Evolutionary conservation across 139 green algal species (phyloP), one percentile per base, ranked within the genome.

Genomic region (Volvox africanus): DNA sequence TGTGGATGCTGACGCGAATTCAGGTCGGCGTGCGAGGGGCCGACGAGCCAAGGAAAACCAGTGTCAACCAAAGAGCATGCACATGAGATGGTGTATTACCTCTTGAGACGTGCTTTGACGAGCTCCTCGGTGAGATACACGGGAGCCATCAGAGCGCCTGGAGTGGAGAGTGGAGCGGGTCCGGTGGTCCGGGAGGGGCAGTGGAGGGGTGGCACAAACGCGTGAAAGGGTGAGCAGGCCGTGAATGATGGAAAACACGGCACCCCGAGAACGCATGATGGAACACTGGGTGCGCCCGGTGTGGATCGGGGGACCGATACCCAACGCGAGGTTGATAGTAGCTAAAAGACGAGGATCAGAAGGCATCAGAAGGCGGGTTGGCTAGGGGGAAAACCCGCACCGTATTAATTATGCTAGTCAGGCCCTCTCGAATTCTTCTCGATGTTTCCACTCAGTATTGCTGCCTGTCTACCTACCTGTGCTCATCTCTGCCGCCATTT

Each of bases 91-190:
- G 44, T 14, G 44, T 9, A 55, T 55, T 65, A 89, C 83, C 83
- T 80, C 36, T 44, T 37, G 12, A 89, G 83, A 11, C 83, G 67
- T 13, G 83, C 83, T 68, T 80, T 80, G 36, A 89, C 68, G 22
- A 89, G 83, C 83, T 89, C 83, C 67, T 89, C 83, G 14, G 83
- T 89, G 35, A 89, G 35, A 44, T 81, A 80, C 16, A 89, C 83
- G 18, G 83, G 83, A 24, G 68, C 83, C 83, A 89, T 89, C 21
- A 89, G 67, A 9, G 83, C 83, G 26, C 83, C 83, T 89, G 83
- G 35, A 61, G 77, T 73, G 21, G 65, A 28, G 65, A 61, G 33
- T n/a, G 35, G 26, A 21, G 30, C 14, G 20, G 20, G 24, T 32
- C 26, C 2, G 26, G 28, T 79, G 71, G 1, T 35, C 14, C 14